phyloP scores from a whole-genome alignment of 73 alveolate genomes.

The Vitrella brassicaformis region DNA sequence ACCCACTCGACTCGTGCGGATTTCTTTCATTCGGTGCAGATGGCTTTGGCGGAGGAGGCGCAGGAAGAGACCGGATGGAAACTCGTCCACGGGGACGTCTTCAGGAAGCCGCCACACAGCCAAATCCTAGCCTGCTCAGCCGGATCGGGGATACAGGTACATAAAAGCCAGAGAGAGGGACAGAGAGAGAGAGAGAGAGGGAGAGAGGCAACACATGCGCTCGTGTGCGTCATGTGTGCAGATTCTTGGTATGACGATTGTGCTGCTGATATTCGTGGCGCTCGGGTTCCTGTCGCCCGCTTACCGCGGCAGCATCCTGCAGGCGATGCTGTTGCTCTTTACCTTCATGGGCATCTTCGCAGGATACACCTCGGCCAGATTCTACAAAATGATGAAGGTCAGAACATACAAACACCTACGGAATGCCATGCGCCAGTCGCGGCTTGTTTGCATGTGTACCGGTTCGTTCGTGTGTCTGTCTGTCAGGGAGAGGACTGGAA shows the following conservation, averaged over 20 bases:
- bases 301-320: slow-evolving; percentile 29
- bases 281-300: slow-evolving; percentile 29
- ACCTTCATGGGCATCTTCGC: slow-evolving; percentile 25
- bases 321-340: slow-evolving; percentile 36
- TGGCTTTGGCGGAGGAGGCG: not conserved
- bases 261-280: slow-evolving; percentile 20
- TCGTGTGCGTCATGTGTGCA: too few species aligned
- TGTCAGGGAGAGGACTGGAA: too few species aligned
- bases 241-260: too few species aligned
- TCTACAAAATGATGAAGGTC: slow-evolving; percentile 39
- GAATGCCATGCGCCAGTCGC: too few species aligned
- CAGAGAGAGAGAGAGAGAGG: too few species aligned
- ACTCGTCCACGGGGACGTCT: slow-evolving; percentile 35
- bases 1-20: not conserved
- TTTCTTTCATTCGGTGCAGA: not conserved
- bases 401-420: too few species aligned
- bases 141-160: not conserved
- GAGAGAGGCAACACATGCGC: too few species aligned
- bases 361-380: slow-evolving; percentile 35
- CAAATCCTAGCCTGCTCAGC: not conserved
- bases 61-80: slow-evolving; percentile 18
- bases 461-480: too few species aligned
- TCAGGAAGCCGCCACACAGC: slow-evolving; percentile 37
- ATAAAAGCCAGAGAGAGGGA: too few species aligned
- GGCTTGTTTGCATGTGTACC: too few species aligned